Percentiles rank a stretch among this genome's conserved stretches.
Conservation (phyloP, 148 eudicot species). For the Spergularia bocconei region DNA sequence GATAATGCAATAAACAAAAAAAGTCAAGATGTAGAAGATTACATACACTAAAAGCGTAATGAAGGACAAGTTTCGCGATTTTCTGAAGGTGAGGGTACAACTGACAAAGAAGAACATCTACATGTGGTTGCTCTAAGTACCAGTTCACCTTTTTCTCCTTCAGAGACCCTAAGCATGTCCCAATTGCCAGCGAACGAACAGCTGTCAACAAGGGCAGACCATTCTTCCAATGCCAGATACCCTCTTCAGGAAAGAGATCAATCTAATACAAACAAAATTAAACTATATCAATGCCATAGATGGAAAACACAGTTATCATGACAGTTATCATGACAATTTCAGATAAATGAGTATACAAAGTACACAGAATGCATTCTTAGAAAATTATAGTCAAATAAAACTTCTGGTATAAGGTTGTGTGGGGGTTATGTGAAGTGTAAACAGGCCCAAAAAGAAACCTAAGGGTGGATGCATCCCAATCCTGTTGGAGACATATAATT, state of each 20-base stretch:
- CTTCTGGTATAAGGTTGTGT: background rate
- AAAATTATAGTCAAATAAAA: background rate
- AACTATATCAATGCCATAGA: background rate
- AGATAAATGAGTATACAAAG: background rate
- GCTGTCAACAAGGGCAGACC: constrained; percentile 78
- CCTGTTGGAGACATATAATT: background rate
- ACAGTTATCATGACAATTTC: constrained; percentile 20
- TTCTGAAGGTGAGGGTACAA: constrained; percentile 69
- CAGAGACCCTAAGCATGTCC: constrained; percentile 72
- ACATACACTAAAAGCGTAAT: constrained; percentile 90
- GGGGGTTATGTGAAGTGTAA: background rate
- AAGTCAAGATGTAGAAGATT: constrained; percentile 11
- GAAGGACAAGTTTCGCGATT: constrained; percentile 69
- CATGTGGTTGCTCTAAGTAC: constrained; percentile 62
- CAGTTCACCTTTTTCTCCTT: constrained; percentile 78
- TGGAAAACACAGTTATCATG: constrained; percentile 14
- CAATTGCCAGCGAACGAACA: constrained; percentile 67
- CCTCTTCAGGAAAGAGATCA: constrained; percentile 92
- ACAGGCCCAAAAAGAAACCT: background rate
- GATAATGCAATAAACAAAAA: background rate
- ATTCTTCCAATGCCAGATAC: constrained; percentile 81
- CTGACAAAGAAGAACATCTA: constrained; percentile 61
- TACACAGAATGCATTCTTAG: constrained; percentile 5
- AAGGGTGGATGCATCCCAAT: background rate
- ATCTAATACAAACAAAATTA: constrained; percentile 42